Evolutionary conservation across 495 filamentous ascomycete genomes (phyloP).

Genomic region (Tuber umbilicatum): DNA sequence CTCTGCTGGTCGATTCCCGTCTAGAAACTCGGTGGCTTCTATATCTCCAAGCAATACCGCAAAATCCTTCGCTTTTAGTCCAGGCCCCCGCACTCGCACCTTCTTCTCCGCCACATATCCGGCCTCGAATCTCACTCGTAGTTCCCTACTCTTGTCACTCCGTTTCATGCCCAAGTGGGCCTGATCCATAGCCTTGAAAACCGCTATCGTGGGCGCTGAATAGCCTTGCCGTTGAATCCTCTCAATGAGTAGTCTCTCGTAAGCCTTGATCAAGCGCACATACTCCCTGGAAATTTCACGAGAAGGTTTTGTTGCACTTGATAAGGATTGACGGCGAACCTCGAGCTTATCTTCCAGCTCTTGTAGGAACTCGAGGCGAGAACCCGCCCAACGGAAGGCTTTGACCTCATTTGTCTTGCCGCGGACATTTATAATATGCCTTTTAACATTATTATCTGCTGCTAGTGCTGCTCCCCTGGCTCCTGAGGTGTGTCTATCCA

Average conservation of each 20-base stretch:
- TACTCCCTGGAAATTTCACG: background rate
- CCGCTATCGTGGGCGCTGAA: background rate
- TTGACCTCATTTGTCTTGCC: background rate
- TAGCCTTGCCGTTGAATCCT: background rate
- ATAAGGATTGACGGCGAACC: background rate
- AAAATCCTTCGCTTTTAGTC: background rate
- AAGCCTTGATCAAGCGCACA: background rate
- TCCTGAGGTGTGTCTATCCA: background rate
- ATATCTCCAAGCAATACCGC: background rate
- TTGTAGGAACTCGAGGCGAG: background rate
- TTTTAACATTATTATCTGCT: background rate
- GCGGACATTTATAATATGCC: background rate
- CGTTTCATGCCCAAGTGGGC: background rate
- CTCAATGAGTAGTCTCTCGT: background rate
- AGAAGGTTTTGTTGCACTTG: background rate
- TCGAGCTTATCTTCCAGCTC: background rate
- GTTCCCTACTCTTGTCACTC: background rate
- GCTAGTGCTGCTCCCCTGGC: background rate
- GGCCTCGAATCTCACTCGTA: background rate
- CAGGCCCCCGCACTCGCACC: background rate
- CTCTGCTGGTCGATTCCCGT: background rate
- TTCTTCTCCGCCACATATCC: constrained; percentile 1
- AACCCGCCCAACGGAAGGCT: background rate
- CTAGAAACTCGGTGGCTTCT: background rate
- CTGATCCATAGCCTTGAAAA: background rate